These are phyloP conservation scores for Herpetomonas samuelpessoai DNA, from an alignment of 208 protist genomes.

Conservation along the genomic window DNA sequence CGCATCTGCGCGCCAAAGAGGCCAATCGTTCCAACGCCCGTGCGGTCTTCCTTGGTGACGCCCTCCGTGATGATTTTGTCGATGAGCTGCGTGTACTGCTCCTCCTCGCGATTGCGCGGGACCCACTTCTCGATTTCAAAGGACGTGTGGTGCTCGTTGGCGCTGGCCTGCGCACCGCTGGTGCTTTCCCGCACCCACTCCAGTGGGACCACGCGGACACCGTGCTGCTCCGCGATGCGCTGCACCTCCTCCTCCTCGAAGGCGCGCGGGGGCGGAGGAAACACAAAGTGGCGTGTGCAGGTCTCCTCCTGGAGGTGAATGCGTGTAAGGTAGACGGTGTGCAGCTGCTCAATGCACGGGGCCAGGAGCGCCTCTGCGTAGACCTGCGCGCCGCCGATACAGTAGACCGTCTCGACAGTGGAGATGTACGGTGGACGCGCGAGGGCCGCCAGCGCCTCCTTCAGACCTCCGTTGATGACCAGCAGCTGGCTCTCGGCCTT, in stretches of 20 bases:
- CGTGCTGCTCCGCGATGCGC: background rate
- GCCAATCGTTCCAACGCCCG: constrained; percentile 94
- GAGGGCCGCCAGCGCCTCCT: constrained; percentile 48
- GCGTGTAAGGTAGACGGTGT: constrained; percentile 70
- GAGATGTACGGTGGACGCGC: constrained; percentile 52
- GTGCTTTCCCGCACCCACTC: constrained; percentile 47
- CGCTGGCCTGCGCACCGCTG: constrained; percentile 26
- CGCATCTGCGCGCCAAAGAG: constrained; percentile 97
- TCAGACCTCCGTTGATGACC: constrained; percentile 56
- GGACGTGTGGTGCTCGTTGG: constrained; percentile 14
- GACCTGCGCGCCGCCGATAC: constrained; percentile 90
- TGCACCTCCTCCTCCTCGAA: background rate
- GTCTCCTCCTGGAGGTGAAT: constrained; percentile 27
- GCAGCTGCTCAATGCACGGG: constrained; percentile 61
- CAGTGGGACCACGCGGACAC: background rate
- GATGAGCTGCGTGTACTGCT: constrained; percentile 93
- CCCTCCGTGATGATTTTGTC: constrained; percentile 72
- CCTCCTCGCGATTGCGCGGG: constrained; percentile 85
- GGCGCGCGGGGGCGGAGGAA: constrained; percentile 27
- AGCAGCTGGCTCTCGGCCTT: constrained; percentile 36
- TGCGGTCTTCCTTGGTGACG: constrained; percentile 92
- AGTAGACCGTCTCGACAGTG: constrained; percentile 86
- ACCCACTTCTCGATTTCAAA: constrained; percentile 80
- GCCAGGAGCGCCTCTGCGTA: constrained; percentile 72
- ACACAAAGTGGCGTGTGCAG: constrained; percentile 66